Evolutionary conservation across 2,329 filamentous ascomycete genomes (phyloP), one percentile per base, ranked within the genome.

Genomic region (Exophiala sideris): DNA sequence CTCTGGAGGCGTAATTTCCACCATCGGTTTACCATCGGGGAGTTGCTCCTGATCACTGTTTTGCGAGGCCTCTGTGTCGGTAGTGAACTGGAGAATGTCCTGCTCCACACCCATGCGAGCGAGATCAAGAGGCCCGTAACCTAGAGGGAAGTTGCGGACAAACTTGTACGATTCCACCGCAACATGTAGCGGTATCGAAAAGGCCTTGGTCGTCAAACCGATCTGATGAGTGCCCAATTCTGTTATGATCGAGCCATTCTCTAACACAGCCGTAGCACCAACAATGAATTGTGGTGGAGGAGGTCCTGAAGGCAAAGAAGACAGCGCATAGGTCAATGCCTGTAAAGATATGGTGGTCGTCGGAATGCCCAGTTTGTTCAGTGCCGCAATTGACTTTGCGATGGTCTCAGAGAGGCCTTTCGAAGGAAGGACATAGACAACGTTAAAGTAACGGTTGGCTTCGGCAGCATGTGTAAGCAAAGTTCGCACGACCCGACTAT

Each of bases 141-240:
- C 84, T 18, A 94, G 75, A 1, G 92, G 89, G 65, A 91, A 94
- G 51, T 94, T 80, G 65, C 91, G 82, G 42, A 95, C 90, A 68
- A 99, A 96, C 74, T 99, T 99, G 77, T 99, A 94, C 65, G 89
- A 95, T 76, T 99, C 94, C 1, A 88, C 88, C 4, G 94, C 91
- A 14, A 96, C 91, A 66, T 95, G 96, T 64, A 97, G 89, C 0
- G 88, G 88, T 59, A 89, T 85, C 36, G 85, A 83, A 57, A 81
- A 80, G 11, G 81, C 81, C 65, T 86, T 85, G 4, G 91, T 91
- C 48, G 96, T 76, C 62, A 90, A 76, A 1, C 89, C 91, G 63
- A 97, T 86, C 74, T 96, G 91, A 64, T 89, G 92, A 3, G 84
- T 86, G 21, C 92, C 92, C 73, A 97, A 82, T 45, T 91, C 79